Evolutionary conservation across 2,329 filamentous ascomycete genomes (phyloP).

Genomic region (Thielaviopsis cerberus): DNA sequence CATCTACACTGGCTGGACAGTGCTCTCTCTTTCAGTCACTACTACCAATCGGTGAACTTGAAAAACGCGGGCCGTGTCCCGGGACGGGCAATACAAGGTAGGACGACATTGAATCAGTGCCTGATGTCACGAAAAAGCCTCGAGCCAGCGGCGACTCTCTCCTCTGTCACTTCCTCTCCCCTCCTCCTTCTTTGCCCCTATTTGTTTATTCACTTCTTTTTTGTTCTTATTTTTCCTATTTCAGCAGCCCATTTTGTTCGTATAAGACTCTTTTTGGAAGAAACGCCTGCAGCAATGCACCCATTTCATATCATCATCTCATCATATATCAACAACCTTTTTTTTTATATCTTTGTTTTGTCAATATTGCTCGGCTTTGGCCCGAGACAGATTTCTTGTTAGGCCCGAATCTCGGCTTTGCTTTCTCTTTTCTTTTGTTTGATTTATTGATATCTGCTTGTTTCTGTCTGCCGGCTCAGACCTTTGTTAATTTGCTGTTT

Average conservation of each 20-base stretch:
- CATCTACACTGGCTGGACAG: background rate
- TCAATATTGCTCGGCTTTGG: background rate
- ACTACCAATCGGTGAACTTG: background rate
- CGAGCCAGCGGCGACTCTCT: background rate
- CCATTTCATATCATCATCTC: conserved; percentile 7
- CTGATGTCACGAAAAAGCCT: background rate
- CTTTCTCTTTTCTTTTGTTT: background rate
- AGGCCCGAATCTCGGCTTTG: background rate
- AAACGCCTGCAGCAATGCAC: conserved; percentile 12
- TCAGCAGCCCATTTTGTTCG: background rate
- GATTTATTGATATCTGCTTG: background rate
- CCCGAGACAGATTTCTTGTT: conserved; percentile 3
- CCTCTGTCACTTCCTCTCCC: background rate
- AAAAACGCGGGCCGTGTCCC: background rate
- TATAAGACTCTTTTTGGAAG: conserved; percentile 8
- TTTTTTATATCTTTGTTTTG: conserved; percentile 1
- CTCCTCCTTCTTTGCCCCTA: background rate
- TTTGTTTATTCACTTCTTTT: conserved; percentile 1
- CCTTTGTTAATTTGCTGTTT: conserved; percentile 1
- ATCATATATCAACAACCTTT: conserved; percentile 7
- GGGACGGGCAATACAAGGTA: background rate
- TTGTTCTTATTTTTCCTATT: background rate
- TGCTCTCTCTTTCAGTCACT: background rate
- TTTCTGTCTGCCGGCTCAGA: conserved; percentile 1
- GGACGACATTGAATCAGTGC: background rate